Base-by-base conservation (phyloP, 148 eudicot species). In the Vaccinium vitisidaea region DNA sequence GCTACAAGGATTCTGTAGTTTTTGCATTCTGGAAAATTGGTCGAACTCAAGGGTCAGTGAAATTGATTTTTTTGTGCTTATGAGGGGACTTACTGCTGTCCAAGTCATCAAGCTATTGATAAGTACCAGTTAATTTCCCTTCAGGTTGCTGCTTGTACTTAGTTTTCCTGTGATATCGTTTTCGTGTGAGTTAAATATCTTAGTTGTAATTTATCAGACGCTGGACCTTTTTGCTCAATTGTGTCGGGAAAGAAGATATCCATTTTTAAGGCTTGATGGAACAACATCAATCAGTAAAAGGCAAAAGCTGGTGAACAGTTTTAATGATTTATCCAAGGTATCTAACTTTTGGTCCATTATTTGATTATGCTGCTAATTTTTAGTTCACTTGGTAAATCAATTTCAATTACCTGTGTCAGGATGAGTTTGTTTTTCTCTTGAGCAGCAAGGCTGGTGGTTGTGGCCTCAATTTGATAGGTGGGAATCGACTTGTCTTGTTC, bases 361-460 rank as follows among this genome's bases (percentile, higher is more conserved):
- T 84, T 39, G 27, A 61, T 79, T 58, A 30, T 43, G 49, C 21
- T 2, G 55, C 52, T 16, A 69, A 27, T 23, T 39, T 58, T 46
- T 63, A 55, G 71, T 61, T 75, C 75, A 48, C 55, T 58, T 71
- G 16, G 63, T 86, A 80, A 82, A 80, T 54, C 65, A 67, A 83
- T 21, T 78, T 58, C 75, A 48, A 79, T 27, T 43, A 78, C 85
- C 50, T 83, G 80, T 86, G 86, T 90, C 93, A 97, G 99, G 99
- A 97, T 88, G 99, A 97, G 91, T 97, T 97, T 91, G 98, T 93
- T 82, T 97, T 97, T 94, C 98, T 97, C 81, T 87, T 97, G 88
- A 97, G 99, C 90, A 97, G 99, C 91, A 97, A 97, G 91, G 99
- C 99, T 90, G 99, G 99, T 87, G 99, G 99, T 69, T 97, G 99